A percentile compares a stretch with the other conserved stretches of the same genome.
Conservation (phyloP, 2,329 filamentous ascomycete genomes). For the Chrysosporium keratinophilum region DNA sequence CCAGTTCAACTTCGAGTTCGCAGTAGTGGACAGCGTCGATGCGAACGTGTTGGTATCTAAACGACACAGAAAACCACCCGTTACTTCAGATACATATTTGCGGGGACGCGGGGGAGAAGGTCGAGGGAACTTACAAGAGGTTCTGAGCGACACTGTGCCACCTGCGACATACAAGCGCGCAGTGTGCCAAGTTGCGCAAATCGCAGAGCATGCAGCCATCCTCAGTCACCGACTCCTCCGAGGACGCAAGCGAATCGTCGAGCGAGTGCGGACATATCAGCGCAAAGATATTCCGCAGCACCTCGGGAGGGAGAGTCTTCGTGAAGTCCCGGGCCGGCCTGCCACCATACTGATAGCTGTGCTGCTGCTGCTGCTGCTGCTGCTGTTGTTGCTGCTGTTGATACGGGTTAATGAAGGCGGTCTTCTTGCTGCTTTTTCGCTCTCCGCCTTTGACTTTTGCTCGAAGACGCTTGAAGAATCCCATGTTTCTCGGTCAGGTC, state of each 20-base stretch:
- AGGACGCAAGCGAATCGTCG: slow-evolving; percentile 69
- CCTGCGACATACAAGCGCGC: slow-evolving; percentile 59
- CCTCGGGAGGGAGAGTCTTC: slow-evolving; percentile 51
- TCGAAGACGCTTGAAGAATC: slow-evolving; percentile 20
- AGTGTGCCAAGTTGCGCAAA: slow-evolving; percentile 75
- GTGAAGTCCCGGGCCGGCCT: slow-evolving; percentile 28
- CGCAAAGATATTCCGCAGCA: slow-evolving; percentile 67
- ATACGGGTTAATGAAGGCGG: not conserved
- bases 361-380: not conserved
- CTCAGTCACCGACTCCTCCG: slow-evolving; percentile 67
- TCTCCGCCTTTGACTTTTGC: slow-evolving; percentile 18
- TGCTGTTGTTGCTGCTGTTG: not conserved
- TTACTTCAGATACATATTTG: too few species aligned
- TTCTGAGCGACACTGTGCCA: slow-evolving; percentile 55
- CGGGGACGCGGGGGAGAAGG: too few species aligned
- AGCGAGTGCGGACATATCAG: slow-evolving; percentile 72
- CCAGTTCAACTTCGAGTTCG: slow-evolving; percentile 68
- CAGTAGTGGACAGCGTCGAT: slow-evolving; percentile 95
- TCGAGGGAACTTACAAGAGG: slow-evolving; percentile 53
- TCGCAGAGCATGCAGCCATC: slow-evolving; percentile 90
- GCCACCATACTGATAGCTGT: not conserved
- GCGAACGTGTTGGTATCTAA: slow-evolving; percentile 75
- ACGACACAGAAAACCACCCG: slow-evolving; percentile 6
- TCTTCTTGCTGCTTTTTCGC: slow-evolving; percentile 9
- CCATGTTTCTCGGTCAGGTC: slow-evolving; percentile 14